Evolutionary conservation across 192 early-diverging fungal genomes (phyloP).

Genomic region (Backusella parvicylindrica): DNA sequence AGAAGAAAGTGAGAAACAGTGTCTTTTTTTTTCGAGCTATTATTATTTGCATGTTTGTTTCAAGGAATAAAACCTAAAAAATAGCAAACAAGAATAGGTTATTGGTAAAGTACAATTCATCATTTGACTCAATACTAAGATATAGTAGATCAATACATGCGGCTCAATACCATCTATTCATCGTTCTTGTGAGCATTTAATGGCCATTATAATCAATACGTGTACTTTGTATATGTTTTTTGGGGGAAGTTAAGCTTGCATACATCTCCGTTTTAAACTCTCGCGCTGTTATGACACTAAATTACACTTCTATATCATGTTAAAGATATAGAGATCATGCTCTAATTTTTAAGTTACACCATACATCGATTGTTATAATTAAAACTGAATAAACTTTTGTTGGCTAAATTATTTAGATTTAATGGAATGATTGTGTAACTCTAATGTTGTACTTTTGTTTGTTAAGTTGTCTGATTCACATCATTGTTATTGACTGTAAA

Average conservation of each 20-base stretch:
- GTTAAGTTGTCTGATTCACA: background rate
- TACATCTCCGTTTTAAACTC: background rate
- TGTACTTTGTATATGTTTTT: background rate
- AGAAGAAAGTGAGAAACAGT: background rate
- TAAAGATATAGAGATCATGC: no score
- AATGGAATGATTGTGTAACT: background rate
- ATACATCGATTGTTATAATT: background rate
- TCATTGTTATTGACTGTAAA: no score
- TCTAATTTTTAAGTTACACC: no score
- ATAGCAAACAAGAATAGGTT: background rate
- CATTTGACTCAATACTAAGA: no score
- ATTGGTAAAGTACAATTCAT: background rate
- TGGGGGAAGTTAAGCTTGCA: background rate
- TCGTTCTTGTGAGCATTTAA: background rate
- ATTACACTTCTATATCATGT: no score
- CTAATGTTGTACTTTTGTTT: background rate
- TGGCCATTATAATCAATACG: background rate
- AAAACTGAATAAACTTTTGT: background rate
- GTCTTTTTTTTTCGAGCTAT: background rate
- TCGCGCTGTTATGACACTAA: background rate
- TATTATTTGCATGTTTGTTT: background rate
- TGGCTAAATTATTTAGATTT: background rate
- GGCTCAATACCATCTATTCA: no score
- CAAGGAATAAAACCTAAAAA: background rate
- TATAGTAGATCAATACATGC: no score